A percentile compares a stretch with the other conserved stretches of the same genome.
Conservation (phyloP, 768 basidiomycete species). For the Russula lepida region DNA sequence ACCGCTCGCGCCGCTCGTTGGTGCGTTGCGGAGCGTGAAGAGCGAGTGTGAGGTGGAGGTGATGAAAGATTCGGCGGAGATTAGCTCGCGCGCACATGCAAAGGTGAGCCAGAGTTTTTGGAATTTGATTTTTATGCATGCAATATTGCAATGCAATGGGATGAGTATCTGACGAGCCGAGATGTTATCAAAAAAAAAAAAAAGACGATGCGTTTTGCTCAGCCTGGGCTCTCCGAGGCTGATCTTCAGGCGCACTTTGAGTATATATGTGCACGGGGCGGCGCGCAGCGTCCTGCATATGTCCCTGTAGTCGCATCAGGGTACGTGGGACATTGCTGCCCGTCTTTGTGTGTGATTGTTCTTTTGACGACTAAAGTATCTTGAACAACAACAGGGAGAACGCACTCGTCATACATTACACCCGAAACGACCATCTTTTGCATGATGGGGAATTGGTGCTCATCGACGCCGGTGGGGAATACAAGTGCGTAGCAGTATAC, state of each 20-base stretch:
- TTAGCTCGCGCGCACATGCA: slow-evolving; percentile 79
- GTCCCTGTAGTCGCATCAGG: slow-evolving; percentile 97
- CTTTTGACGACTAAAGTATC: background rate
- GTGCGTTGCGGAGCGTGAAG: slow-evolving; percentile 68
- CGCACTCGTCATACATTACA: slow-evolving; percentile 90
- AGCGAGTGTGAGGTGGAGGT: slow-evolving; percentile 65
- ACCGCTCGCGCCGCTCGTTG: slow-evolving; percentile 61
- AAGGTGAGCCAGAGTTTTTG: slow-evolving; percentile 50
- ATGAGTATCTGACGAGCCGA: too few relatives aligned
- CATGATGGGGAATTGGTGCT: slow-evolving; percentile 67
- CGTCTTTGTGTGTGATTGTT: background rate
- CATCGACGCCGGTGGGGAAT: slow-evolving; percentile 90
- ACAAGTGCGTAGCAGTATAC: slow-evolving; percentile 46
- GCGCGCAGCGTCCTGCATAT: slow-evolving; percentile 86
- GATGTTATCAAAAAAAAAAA: background rate
- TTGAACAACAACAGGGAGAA: slow-evolving; percentile 50
- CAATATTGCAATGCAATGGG: too few relatives aligned
- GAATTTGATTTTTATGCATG: too few relatives aligned
- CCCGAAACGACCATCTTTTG: slow-evolving; percentile 76
- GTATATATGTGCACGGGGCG: slow-evolving; percentile 70
- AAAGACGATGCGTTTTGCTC: slow-evolving; percentile 78
- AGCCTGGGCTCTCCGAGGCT: slow-evolving; percentile 48
- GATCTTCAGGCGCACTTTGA: slow-evolving; percentile 79
- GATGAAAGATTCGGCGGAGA: slow-evolving; percentile 80
- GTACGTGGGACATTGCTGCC: slow-evolving; percentile 32